These are phyloP conservation scores for Peronospora belbahrii DNA, from an alignment of 352 stramenopile species.

Conservation along the genomic window DNA sequence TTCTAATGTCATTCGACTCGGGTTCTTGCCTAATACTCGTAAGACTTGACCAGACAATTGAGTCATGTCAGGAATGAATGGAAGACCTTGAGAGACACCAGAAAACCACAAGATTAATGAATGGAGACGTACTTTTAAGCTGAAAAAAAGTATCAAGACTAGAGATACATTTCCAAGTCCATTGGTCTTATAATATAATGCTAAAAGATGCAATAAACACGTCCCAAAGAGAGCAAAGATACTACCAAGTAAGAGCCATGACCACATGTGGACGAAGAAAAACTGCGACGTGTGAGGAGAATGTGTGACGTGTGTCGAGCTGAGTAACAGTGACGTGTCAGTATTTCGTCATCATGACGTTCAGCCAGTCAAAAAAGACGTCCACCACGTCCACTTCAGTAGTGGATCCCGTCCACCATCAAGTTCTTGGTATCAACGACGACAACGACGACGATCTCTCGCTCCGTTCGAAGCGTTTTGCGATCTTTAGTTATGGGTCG, in stretches of 20 bases:
- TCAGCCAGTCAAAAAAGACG: constrained; percentile 19
- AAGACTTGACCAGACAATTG: constrained; percentile 44
- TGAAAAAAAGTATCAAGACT: constrained; percentile 35
- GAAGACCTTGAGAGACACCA: constrained; percentile 35
- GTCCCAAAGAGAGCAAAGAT: not conserved
- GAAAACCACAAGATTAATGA: constrained; percentile 34
- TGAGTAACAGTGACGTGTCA: constrained; percentile 4
- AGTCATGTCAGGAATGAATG: constrained; percentile 33
- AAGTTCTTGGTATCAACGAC: not conserved
- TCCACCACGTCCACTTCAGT: constrained; percentile 1
- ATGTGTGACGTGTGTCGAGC: not conserved
- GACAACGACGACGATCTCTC: constrained; percentile 10
- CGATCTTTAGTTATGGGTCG: constrained; percentile 18
- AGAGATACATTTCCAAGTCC: constrained; percentile 25
- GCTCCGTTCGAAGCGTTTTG: constrained; percentile 5
- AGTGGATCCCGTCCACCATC: constrained; percentile 9
- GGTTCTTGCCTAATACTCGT: constrained; percentile 77
- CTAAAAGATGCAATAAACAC: constrained; percentile 13
- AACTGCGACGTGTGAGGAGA: constrained; percentile 17
- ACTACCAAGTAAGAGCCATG: not conserved
- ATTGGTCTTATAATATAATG: constrained; percentile 2
- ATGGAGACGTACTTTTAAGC: constrained; percentile 34
- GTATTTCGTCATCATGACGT: not conserved
- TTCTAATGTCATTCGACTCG: constrained; percentile 81
- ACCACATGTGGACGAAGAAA: constrained; percentile 10